phyloP scores from a whole-genome alignment of 768 basidiomycete species.

The Hydnomerulius pinastri region DNA sequence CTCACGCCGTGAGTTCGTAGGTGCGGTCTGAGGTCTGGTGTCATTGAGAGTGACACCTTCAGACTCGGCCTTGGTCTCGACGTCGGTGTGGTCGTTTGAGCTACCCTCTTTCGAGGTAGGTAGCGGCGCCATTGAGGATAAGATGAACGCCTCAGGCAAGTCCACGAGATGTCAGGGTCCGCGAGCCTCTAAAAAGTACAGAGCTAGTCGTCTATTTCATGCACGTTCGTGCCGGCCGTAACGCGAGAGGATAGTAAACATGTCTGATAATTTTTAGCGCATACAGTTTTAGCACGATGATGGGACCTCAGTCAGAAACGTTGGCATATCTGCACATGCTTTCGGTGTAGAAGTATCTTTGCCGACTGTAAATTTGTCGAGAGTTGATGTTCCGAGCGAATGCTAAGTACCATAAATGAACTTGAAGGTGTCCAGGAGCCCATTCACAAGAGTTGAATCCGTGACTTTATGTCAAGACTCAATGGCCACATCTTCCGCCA shows the following conservation, averaged over 20 bases:
- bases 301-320: too few species aligned
- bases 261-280: background rate
- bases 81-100: slow-evolving; percentile 8
- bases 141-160: background rate
- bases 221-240: slow-evolving; percentile 9
- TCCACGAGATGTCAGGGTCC: background rate
- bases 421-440: too few species aligned
- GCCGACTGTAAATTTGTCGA: too few species aligned
- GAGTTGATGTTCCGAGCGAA: too few species aligned
- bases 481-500: too few species aligned
- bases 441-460: too few species aligned
- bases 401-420: too few species aligned
- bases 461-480: too few species aligned
- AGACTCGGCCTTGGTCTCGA: slow-evolving; percentile 1
- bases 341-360: too few species aligned
- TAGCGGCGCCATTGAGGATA: slow-evolving; percentile 1
- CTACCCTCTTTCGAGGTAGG: slow-evolving; percentile 4
- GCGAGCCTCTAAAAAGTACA: background rate
- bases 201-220: background rate
- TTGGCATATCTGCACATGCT: background rate
- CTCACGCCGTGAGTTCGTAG: background rate
- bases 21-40: background rate
- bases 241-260: background rate
- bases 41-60: background rate
- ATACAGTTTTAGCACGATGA: too few species aligned